A percentile compares a stretch with the other conserved stretches of the same genome.
These are phyloP conservation scores for Fragilaria crotonensis DNA, from an alignment of 108 stramenopile genomes.

Conservation along the genomic window DNA sequence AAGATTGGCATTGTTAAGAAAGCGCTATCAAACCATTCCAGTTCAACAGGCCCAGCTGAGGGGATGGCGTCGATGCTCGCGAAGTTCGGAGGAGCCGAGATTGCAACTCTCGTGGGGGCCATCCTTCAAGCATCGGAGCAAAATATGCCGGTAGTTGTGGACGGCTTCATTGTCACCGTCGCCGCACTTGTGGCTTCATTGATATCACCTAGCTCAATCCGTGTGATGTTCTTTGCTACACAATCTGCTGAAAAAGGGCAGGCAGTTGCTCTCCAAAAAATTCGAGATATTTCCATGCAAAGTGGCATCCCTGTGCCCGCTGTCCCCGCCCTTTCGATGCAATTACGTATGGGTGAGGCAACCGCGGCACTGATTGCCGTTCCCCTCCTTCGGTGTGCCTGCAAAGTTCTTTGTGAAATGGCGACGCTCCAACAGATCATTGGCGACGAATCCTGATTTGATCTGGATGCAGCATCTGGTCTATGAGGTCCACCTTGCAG, in stretches of 20 bases:
- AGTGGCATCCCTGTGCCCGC: slow-evolving; percentile 34
- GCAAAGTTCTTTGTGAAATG: slow-evolving; percentile 39
- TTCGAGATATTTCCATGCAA: slow-evolving; percentile 31
- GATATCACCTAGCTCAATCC: slow-evolving; percentile 34
- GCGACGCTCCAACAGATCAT: slow-evolving; percentile 30
- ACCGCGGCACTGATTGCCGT: slow-evolving; percentile 52
- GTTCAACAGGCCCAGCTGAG: not conserved
- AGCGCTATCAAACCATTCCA: slow-evolving; percentile 39
- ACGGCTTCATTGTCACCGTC: slow-evolving; percentile 72
- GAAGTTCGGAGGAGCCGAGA: slow-evolving; percentile 69
- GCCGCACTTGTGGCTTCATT: slow-evolving; percentile 63
- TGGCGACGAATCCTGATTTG: no score
- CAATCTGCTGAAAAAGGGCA: slow-evolving; percentile 65
- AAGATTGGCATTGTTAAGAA: slow-evolving; percentile 54
- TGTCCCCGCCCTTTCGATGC: slow-evolving; percentile 53
- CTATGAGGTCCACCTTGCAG: no score
- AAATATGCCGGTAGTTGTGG: slow-evolving; percentile 59
- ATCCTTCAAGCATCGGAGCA: slow-evolving; percentile 43
- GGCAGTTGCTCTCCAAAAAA: slow-evolving; percentile 33
- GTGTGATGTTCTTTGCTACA: slow-evolving; percentile 54
- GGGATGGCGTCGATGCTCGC: slow-evolving; percentile 15
- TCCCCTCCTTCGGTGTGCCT: slow-evolving; percentile 44
- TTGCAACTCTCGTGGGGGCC: slow-evolving; percentile 71
- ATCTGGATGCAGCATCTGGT: no score
- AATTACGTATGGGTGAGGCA: slow-evolving; percentile 62